These are phyloP conservation scores for Agapanthus africanus DNA, from an alignment of 106 monocot species.

Conservation along the genomic window DNA sequence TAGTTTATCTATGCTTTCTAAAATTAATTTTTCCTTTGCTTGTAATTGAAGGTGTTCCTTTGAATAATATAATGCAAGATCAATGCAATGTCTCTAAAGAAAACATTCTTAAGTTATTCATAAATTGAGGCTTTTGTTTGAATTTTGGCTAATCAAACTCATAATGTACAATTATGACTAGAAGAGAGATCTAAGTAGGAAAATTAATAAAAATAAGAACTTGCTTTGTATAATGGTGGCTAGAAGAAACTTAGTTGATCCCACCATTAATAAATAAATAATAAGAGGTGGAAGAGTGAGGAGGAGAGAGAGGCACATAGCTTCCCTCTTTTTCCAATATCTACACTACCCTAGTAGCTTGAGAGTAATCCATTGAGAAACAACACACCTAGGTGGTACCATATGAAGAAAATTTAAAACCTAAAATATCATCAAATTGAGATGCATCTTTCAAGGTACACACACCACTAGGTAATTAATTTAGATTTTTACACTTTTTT, in stretches of 20 bases:
- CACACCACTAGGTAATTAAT: neutral
- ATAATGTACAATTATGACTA: neutral
- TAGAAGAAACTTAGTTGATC: too few species aligned
- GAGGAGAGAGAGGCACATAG: neutral
- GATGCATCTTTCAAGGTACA: neutral
- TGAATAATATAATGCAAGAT: too few species aligned
- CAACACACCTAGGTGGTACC: neutral
- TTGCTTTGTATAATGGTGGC: too few species aligned
- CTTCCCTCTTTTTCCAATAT: neutral
- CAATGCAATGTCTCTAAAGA: too few species aligned
- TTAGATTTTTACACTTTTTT: neutral
- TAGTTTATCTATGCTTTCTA: too few species aligned
- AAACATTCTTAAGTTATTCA: too few species aligned
- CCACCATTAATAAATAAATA: neutral
- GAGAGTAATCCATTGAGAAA: constrained; percentile 3
- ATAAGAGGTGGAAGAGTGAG: neutral
- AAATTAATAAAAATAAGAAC: neutral
- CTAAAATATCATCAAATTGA: constrained; percentile 2
- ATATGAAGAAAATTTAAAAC: neutral
- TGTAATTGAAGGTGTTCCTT: too few species aligned
- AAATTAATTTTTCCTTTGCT: too few species aligned
- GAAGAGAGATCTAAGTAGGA: neutral
- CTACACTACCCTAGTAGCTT: constrained; percentile 2
- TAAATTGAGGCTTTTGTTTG: too few species aligned
- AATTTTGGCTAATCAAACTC: constrained; percentile 1